Evolutionary conservation across 768 basidiomycete species (phyloP), one percentile per base, ranked within the genome.

Genomic region (Basidioascus undulatus): DNA sequence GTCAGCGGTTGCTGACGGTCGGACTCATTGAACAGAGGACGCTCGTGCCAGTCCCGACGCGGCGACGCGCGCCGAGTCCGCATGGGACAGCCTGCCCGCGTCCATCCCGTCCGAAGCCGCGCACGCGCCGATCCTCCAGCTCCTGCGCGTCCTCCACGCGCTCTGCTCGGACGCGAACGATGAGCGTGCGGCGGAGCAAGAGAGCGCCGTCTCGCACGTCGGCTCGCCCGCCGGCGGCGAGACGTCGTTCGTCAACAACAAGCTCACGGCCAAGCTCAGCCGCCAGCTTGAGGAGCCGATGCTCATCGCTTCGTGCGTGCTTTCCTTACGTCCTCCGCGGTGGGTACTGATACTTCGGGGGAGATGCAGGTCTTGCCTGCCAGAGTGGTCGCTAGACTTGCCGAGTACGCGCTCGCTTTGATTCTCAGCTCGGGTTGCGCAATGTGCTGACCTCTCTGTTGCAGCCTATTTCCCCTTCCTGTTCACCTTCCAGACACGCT

Each of bases 391-490:
- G 0, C 62, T 86, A 33, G 89, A 96, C 55, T 68, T 98, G 6
- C 86, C 87, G 2, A 82, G 51, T 77, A 86, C 52, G n/a, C n/a
- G n/a, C n/a, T n/a, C n/a, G n/a, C n/a, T n/a, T n/a, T n/a, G n/a
- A n/a, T n/a, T n/a, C n/a, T n/a, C n/a, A n/a, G n/a, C n/a, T n/a
- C n/a, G n/a, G n/a, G n/a, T n/a, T n/a, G n/a, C n/a, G n/a, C n/a
- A n/a, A n/a, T n/a, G n/a, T n/a, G n/a, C n/a, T n/a, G n/a, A n/a
- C n/a, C n/a, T n/a, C n/a, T n/a, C n/a, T n/a, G n/a, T n/a, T n/a
- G n/a, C n/a, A n/a, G n/a, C n/a, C n/a, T n/a, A n/a, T n/a, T 98
- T 92, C 68, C 80, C 89, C 0, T 98, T 98, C 72, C 68, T 98
- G 9, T 96, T 98, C 69, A 92, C 92, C 0, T 96, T 98, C 59